Evolutionary conservation across 2,329 filamentous ascomycete genomes (phyloP).

Genomic region (Westerdykella ornata): DNA sequence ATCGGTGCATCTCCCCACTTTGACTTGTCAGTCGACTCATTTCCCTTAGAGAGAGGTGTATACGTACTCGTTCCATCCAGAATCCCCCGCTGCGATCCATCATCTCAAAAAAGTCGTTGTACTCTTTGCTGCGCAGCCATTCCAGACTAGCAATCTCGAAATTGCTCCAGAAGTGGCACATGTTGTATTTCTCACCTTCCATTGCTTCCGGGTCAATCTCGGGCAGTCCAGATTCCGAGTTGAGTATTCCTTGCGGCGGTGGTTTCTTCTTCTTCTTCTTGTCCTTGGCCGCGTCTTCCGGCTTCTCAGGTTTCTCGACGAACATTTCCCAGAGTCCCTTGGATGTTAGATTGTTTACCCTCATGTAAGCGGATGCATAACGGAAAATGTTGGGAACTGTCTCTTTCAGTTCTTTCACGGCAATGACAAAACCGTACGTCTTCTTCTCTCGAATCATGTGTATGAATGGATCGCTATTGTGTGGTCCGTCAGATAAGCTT

Average conservation of each 20-base stretch:
- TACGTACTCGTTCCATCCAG: conserved; percentile 91
- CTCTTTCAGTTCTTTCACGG: conserved; percentile 94
- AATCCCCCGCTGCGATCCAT: conserved; percentile 98
- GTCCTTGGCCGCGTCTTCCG: conserved; percentile 52
- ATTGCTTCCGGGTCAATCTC: conserved; percentile 87
- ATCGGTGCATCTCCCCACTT: conserved; percentile 99
- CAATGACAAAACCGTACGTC: conserved; percentile 98
- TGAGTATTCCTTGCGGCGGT: conserved; percentile 73
- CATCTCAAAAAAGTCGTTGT: conserved; percentile 97
- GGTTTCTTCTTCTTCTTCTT: conserved; percentile 60
- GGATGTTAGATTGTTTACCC: conserved; percentile 80
- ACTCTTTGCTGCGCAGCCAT: conserved; percentile 96
- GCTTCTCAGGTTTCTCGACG: conserved; percentile 63
- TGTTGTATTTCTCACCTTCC: conserved; percentile 98
- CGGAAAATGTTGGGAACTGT: conserved; percentile 98
- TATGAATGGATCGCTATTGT: conserved; percentile 76
- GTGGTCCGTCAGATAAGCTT: conserved; percentile 24
- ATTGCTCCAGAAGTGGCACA: conserved; percentile 99
- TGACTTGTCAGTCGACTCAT: conserved; percentile 32
- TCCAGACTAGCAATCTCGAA: conserved; percentile 93
- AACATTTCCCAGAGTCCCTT: conserved; percentile 99
- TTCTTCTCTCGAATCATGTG: conserved; percentile 94
- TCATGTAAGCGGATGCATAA: conserved; percentile 96
- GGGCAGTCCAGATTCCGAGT: conserved; percentile 67
- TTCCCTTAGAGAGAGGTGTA: neutral